Conservation (phyloP, 1,284 basidiomycete species). For the Sanghuangporus weigelae region DNA sequence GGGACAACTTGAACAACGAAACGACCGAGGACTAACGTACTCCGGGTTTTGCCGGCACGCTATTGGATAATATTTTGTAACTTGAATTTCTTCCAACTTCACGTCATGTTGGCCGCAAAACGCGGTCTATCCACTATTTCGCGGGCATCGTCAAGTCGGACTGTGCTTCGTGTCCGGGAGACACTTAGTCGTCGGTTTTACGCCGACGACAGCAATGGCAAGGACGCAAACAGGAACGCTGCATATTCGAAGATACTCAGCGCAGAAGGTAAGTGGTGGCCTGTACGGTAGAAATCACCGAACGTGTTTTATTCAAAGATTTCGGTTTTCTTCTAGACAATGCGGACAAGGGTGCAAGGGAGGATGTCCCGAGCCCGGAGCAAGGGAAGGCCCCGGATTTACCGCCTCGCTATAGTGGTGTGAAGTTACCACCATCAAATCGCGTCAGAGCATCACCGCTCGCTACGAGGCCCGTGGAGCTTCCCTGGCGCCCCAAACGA, state of each 20-base stretch:
- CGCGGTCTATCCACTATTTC: conserved; percentile 9
- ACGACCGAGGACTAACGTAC: background rate
- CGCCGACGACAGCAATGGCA: conserved; percentile 13
- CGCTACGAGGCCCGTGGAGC: background rate
- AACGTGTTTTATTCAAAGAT: no score
- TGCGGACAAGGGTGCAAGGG: background rate
- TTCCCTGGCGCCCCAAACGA: background rate
- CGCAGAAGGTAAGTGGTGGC: background rate
- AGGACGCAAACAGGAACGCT: background rate
- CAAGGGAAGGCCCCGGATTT: background rate
- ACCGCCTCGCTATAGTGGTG: background rate
- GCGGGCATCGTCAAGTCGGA: conserved; percentile 2
- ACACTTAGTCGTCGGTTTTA: background rate
- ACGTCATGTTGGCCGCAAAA: conserved; percentile 1
- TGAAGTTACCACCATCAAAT: background rate
- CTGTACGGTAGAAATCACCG: no score
- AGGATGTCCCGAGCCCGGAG: background rate
- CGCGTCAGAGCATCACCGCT: background rate
- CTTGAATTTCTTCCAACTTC: no score
- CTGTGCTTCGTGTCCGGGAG: conserved; percentile 8
- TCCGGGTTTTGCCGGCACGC: conserved; percentile 3
- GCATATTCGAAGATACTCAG: background rate
- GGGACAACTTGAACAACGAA: background rate
- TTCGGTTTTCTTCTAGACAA: background rate
- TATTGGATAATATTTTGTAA: background rate